phyloP scores from a whole-genome alignment of 1,284 basidiomycete genomes.

The Pseudozyma tsukubaensis region DNA sequence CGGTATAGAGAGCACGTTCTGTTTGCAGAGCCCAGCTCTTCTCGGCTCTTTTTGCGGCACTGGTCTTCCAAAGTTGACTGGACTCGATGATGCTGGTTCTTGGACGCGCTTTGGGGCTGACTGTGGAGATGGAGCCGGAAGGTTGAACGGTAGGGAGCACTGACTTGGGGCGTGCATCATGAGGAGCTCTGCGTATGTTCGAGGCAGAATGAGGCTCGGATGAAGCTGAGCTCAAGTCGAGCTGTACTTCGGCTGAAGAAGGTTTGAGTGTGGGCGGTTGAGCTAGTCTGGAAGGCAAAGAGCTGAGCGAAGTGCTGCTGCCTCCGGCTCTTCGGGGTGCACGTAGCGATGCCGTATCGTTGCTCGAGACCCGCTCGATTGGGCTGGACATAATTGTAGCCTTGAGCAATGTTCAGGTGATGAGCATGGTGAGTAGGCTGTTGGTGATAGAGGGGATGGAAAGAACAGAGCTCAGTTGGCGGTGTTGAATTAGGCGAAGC shows the following conservation, averaged over 20 bases:
- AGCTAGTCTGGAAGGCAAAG: slow-evolving; percentile 36
- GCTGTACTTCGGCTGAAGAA: slow-evolving; percentile 45
- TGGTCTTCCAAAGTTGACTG: slow-evolving; percentile 58
- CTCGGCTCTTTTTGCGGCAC: slow-evolving; percentile 63
- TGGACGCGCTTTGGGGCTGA: slow-evolving; percentile 32
- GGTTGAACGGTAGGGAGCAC: slow-evolving; percentile 12
- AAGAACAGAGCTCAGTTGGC: no score
- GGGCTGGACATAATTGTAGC: slow-evolving; percentile 32
- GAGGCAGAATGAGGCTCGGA: slow-evolving; percentile 12
- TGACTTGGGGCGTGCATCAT: slow-evolving; percentile 9
- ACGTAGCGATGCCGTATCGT: slow-evolving; percentile 19
- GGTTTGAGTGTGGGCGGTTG: slow-evolving; percentile 42
- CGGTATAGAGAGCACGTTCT: slow-evolving; percentile 70
- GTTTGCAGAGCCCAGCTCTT: slow-evolving; percentile 63
- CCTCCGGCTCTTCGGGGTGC: slow-evolving; percentile 19
- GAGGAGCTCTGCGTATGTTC: not conserved
- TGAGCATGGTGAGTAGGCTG: no score
- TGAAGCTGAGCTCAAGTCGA: slow-evolving; percentile 51
- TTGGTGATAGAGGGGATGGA: slow-evolving; percentile 3
- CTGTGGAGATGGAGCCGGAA: slow-evolving; percentile 14
- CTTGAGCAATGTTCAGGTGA: not conserved
- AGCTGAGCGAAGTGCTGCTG: slow-evolving; percentile 51
- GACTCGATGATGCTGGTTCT: slow-evolving; percentile 45
- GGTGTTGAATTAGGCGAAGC: not conserved
- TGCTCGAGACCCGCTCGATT: slow-evolving; percentile 24